Evolutionary conservation across 768 basidiomycete genomes (phyloP), one percentile per base, ranked within the genome.

Genomic region (Podaxis sp.): DNA sequence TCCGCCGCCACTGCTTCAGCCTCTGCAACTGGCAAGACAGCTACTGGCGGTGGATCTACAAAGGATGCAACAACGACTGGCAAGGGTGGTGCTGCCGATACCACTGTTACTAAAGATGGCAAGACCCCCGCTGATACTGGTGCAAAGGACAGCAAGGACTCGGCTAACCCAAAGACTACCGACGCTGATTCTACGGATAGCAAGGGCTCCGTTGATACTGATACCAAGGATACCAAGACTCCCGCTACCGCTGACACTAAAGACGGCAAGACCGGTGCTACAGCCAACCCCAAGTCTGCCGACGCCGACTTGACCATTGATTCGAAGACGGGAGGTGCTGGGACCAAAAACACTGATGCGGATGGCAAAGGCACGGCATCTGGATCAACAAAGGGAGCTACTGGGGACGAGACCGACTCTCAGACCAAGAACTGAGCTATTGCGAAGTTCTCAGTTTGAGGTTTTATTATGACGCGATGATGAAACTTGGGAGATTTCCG

Each of bases 1-100:
- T 67, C 66, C 41, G 64, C 66, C 20, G 68, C 70, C 22, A 63
- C 61, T 44, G 67, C 65, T 38, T 52, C 62, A 40, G 63, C 48
- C 7, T 44, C 63, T 36, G 58, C 60, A 33, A 61, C 60, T 4
- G 52, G 56, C 51, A 59, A 65, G 55, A 60, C 66, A 12, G 64
- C 64, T 13, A 26, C n/a, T 24, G 28, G 4, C 24, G 28, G 11
- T 24, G 49, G 36, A n/a, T 20, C 44, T 20, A n/a, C 26, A 1
- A 49, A 58, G 7, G 46, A 15, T 22, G 33, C 30, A 10, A 13
- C 33, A 2, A 38, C 10, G 8, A 33, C 8, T 33, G 57, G 22
- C 24, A 57, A 57, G 41, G 44, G 24, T n/a, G 30, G 24, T 54
- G 13, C 52, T 1, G n/a, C 24, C 10, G 33, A 12, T 3, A 38